Base-by-base conservation (phyloP, 108 stramenopile genomes). In the Bacterosira constricta region DNA sequence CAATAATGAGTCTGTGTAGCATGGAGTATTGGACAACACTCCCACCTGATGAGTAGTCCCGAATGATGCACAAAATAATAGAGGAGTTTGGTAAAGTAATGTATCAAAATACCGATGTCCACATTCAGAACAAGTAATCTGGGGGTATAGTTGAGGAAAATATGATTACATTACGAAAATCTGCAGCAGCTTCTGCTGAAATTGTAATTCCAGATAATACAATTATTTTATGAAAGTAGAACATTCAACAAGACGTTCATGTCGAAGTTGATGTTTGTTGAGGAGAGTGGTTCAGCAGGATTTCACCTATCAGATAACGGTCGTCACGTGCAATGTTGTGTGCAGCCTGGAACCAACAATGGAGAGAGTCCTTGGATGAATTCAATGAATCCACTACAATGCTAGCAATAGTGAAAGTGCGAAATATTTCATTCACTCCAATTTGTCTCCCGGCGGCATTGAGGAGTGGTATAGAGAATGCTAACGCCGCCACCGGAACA, bases 291-390 rank as follows among this genome's bases (percentile, higher is more conserved):
- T 90, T 90, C 73, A 86, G 39, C 2, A 94, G 83, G 15, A 89
- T 52, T 64, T 94, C 86, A 15, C 93, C 93, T 25, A 89, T 78
- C 50, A 94, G 71, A 59, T 91, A 94, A 42, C 88, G 82, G 75
- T 91, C 90, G 50, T 94, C 93, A n/a, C 93, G 71, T 4, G 93
- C 93, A 41, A 88, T 83, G 37, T 88, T 78, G 65, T 94, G 93
- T 11, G 85, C 93, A 25, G 83, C 83, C 57, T 86, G 57, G 52
- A 90, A 91, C 90, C 90, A 94, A 50, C 62, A 38, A 17, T 75
- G 53, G 8, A 85, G 71, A 35, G 42, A 34, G n/a, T 66, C 49
- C 50, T 60, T 63, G 35, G 32, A 53, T 8, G 66, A 69, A 6
- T 17, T 46, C n/a, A 79, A 37, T 10, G 82, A 56, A 45, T 90